Evolutionary conservation across 1,284 basidiomycete species (phyloP).

Genomic region (Moniliella sp.): DNA sequence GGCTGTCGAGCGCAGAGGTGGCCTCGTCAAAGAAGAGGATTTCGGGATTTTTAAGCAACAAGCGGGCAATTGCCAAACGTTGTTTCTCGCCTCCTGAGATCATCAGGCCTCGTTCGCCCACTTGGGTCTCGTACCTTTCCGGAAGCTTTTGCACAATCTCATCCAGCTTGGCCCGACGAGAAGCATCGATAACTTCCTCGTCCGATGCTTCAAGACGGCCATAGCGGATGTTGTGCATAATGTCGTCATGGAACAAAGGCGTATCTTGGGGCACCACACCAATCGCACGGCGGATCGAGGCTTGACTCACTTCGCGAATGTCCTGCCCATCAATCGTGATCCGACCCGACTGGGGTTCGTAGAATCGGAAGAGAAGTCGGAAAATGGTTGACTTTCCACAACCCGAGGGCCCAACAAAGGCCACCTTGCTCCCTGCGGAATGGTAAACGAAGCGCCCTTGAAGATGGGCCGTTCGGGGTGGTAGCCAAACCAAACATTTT

Average conservation of each 20-base stretch:
- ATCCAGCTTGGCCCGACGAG: constrained; percentile 25
- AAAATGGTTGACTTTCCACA: constrained; percentile 61
- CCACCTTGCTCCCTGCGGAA: too few relatives aligned
- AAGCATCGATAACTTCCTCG: constrained; percentile 19
- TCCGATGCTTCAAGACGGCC: constrained; percentile 20
- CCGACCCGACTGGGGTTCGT: constrained; percentile 44
- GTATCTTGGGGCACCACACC: constrained; percentile 42
- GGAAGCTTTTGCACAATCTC: constrained; percentile 42
- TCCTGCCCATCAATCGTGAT: constrained; percentile 55
- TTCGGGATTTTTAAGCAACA: constrained; percentile 62
- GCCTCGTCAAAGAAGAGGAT: constrained; percentile 68
- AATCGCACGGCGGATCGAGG: constrained; percentile 52
- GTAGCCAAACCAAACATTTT: constrained; percentile 39
- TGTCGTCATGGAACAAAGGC: constrained; percentile 55
- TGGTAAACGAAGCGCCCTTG: too few relatives aligned
- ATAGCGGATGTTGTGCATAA: constrained; percentile 36
- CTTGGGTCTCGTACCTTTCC: constrained; percentile 52
- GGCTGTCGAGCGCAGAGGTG: constrained; percentile 39
- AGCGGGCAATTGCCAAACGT: constrained; percentile 62
- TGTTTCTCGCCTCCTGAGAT: constrained; percentile 50
- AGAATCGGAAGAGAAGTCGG: constrained; percentile 66
- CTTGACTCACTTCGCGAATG: constrained; percentile 60
- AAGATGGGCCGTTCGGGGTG: too few relatives aligned
- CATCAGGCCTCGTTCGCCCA: constrained; percentile 60
- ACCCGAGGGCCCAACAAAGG: constrained; percentile 42